Evolutionary conservation across 805 yeast species (phyloP), one percentile per base, ranked within the genome.

Genomic region (Lipomyces sp.): DNA sequence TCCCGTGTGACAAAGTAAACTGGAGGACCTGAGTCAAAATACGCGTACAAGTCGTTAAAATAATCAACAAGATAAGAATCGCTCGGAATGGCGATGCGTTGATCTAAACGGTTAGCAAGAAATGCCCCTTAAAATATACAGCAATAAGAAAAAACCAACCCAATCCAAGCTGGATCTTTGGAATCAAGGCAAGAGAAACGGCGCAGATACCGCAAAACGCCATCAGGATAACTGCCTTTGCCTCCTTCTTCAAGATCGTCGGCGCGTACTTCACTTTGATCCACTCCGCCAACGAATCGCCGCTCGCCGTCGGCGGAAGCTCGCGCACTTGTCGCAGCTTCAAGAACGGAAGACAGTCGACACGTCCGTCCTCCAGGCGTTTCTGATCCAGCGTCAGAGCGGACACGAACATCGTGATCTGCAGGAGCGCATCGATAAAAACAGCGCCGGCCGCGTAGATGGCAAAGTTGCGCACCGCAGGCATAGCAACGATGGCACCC

Each of bases 391-490:
- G 63, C 0, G 87, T 64, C 50, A 91, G 67, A 1, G 88, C 74
- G 0, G 95, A 77, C 2, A 88, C 76, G 66, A 91, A 90, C 29
- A 84, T 79, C 0, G 97, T 87, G 66, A 89, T 68, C 64, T 91
- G 98, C 28, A 91, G 71, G 0, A 80, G 38, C 1, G 91, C 82
- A 65, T 91, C 90, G 60, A 86, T 70, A 4, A 84, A 62, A 2
- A 91, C 83, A 0, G 98, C 91, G 16, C 88, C 84, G 0, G 96
- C 90, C 5, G 95, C 86, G 63, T 87, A 93, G 13, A 85, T 68
- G 0, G 98, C 97, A 73, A 91, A 91, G 67, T 90, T 93, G 57
- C 84, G 77, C 18, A 91, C 98, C 0, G 98, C 98, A 1, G 98
- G 98, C 97, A 93, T 93, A 11, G 83, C 76, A 5, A 93, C 97